Conservation (phyloP, 768 basidiomycete genomes). For the Russula ochroleuca region DNA sequence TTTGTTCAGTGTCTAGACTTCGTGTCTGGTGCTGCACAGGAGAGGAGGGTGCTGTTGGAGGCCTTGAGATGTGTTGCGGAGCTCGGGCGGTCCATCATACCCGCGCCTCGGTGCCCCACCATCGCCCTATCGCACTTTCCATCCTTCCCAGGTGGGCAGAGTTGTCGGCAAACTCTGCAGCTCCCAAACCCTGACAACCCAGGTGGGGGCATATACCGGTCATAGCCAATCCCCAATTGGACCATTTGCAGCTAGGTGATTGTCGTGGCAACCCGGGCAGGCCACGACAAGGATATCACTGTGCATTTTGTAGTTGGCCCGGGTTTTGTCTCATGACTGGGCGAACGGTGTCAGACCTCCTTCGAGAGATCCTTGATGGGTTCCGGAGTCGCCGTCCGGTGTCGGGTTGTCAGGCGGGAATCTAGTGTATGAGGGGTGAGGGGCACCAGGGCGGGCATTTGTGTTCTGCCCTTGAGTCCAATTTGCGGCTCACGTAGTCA, state of each 20-base stretch:
- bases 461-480: conserved; percentile 54
- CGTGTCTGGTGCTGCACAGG: conserved; percentile 13
- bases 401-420: conserved; percentile 7
- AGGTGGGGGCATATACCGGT: too few relatives aligned
- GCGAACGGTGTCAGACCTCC: neutral
- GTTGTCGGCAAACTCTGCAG: conserved; percentile 1
- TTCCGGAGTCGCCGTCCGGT: neutral
- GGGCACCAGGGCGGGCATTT: conserved; percentile 13
- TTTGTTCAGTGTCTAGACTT: conserved; percentile 37
- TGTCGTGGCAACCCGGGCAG: too few relatives aligned
- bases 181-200: too few relatives aligned
- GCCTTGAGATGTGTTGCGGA: conserved; percentile 26
- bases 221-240: too few relatives aligned
- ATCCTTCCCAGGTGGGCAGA: conserved; percentile 19
- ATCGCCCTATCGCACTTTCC: conserved; percentile 26
- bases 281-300: too few relatives aligned
- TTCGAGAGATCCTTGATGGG: neutral
- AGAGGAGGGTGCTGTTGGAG: conserved; percentile 22
- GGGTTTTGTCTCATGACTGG: neutral
- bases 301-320: neutral
- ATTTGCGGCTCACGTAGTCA: conserved; percentile 53
- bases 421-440: conserved; percentile 28
- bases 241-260: too few relatives aligned
- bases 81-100: conserved; percentile 17
- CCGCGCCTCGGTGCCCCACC: neutral